A percentile compares a stretch with the other conserved stretches of the same genome.
Evolutionary conservation across 805 yeast species (phyloP).

Genomic region (Wickerhamiella kurtzmanii): DNA sequence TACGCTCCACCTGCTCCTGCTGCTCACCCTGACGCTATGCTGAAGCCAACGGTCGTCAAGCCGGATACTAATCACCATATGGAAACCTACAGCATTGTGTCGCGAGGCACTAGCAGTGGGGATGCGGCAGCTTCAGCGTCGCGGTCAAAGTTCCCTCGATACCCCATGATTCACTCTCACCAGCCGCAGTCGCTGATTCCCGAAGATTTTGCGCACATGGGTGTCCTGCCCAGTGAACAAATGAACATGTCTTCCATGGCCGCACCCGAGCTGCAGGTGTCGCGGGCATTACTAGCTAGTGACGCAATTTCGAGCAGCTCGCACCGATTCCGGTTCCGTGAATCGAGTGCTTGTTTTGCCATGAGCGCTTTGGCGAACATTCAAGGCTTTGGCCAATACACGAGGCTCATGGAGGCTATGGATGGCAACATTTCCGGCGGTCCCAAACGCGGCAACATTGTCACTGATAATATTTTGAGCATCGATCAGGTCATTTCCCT

Average conservation of each 20-base stretch:
- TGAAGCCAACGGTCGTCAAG: not conserved
- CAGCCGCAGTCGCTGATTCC: not conserved
- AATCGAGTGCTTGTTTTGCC: conserved; percentile 6
- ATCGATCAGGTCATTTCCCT: conserved; percentile 36
- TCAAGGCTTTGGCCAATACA: conserved; percentile 2
- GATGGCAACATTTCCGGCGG: conserved; percentile 3
- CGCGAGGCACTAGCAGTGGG: too few relatives aligned
- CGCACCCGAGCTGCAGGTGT: not conserved
- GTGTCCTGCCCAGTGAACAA: not conserved
- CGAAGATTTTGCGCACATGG: not conserved
- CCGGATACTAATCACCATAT: not conserved
- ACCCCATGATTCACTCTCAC: not conserved
- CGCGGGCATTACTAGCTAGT: not conserved
- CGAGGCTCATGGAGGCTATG: conserved; percentile 4
- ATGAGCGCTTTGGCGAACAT: not conserved
- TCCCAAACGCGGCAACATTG: conserved; percentile 25
- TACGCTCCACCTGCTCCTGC: not conserved
- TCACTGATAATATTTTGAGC: conserved; percentile 37
- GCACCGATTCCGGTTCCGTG: conserved; percentile 6
- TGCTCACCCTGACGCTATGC: not conserved
- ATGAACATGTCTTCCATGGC: not conserved
- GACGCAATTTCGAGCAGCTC: not conserved
- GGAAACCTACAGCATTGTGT: too few relatives aligned
- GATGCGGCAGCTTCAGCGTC: not conserved
- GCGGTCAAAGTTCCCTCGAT: not conserved